Evolutionary conservation across 116 monocot species (phyloP).

Genomic region (Trichopus zeylanicus): DNA sequence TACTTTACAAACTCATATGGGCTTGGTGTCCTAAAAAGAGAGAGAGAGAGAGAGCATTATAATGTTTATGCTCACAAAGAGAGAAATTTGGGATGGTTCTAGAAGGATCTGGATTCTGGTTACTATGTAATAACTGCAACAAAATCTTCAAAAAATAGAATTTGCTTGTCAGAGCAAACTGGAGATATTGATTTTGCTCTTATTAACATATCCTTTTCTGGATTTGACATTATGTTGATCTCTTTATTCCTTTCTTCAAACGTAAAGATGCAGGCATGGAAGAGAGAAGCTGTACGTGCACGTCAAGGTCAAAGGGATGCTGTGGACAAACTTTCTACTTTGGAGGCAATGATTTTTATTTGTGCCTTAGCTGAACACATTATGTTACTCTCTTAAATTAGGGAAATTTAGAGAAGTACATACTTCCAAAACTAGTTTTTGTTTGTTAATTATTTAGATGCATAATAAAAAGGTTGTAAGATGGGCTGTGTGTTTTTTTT

Average conservation of each 20-base stretch:
- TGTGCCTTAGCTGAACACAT: background rate
- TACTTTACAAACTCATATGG: no score
- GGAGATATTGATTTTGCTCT: background rate
- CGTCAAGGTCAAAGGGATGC: conserved; percentile 92
- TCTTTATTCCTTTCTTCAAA: background rate
- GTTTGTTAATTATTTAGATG: background rate
- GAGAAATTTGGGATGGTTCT: no score
- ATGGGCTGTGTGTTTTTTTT: background rate
- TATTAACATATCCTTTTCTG: background rate
- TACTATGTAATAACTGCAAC: background rate
- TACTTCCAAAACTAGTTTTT: background rate
- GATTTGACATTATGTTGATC: background rate
- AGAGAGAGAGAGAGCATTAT: no score
- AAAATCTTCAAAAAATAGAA: background rate
- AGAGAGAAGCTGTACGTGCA: conserved; percentile 93
- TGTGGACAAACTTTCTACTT: conserved; percentile 70
- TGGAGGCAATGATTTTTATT: conserved; percentile 49
- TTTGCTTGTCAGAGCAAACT: background rate
- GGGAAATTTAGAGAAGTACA: background rate
- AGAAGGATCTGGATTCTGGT: background rate
- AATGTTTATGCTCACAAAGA: no score
- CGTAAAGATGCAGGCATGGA: conserved; percentile 77
- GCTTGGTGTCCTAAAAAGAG: no score
- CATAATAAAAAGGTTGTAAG: background rate
- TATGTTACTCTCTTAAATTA: background rate